Evolutionary conservation across 2,329 filamentous ascomycete species (phyloP).

Genomic region (Trichoderma semiorbis): DNA sequence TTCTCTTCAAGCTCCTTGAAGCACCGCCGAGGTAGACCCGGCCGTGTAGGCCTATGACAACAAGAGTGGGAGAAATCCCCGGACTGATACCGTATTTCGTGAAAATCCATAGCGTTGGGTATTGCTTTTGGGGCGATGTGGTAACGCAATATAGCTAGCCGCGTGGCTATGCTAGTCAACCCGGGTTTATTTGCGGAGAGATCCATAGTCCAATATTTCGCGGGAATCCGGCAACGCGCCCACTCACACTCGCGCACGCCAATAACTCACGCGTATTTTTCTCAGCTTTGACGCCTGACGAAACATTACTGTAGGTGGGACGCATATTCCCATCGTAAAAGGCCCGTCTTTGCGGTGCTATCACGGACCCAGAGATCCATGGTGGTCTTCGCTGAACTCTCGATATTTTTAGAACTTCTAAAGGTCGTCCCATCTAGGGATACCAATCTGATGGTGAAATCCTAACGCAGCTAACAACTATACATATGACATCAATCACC

Average conservation of each 20-base stretch:
- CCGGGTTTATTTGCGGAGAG: not conserved
- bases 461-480: not conserved
- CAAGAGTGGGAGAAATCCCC: not conserved
- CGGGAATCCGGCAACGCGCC: not conserved
- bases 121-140: not conserved
- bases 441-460: not conserved
- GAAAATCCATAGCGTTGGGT: not conserved
- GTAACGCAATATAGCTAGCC: not conserved
- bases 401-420: not conserved
- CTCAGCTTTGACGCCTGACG: not conserved
- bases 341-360: not conserved
- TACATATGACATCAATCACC: not conserved
- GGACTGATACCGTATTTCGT: not conserved
- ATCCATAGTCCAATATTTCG: not conserved
- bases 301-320: not conserved
- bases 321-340: not conserved
- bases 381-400: not conserved
- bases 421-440: not conserved
- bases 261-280: not conserved
- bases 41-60: not conserved
- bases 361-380: not conserved
- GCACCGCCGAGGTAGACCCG: slow-evolving; percentile 3
- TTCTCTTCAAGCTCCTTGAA: not conserved
- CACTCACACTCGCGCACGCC: not conserved
- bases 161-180: not conserved